Evolutionary conservation across 2,329 filamentous ascomycete genomes (phyloP).

Genomic region (Phaeosphaeriaceae sp.): DNA sequence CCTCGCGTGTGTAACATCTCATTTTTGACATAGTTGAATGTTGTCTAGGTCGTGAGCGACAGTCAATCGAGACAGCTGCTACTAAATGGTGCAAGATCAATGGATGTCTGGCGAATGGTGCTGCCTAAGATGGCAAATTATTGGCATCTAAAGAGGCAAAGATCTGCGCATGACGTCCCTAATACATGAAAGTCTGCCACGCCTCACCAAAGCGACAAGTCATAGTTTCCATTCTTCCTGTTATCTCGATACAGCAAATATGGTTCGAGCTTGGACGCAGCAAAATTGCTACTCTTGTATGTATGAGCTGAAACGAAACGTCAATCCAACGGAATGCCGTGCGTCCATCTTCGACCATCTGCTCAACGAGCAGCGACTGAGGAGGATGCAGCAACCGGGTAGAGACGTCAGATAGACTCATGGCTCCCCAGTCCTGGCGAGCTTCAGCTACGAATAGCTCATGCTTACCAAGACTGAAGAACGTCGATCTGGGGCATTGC

Average conservation of each 20-base stretch:
- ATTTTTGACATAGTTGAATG: neutral
- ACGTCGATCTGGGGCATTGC: conserved; percentile 43
- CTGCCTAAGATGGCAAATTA: conserved; percentile 12
- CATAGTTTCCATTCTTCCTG: neutral
- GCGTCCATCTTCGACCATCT: conserved; percentile 33
- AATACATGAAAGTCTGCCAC: neutral
- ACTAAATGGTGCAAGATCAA: neutral
- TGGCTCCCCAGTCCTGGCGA: conserved; percentile 13
- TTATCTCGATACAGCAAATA: neutral
- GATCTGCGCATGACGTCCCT: conserved; percentile 17
- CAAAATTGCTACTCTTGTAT: conserved; percentile 5
- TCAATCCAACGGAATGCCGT: conserved; percentile 33
- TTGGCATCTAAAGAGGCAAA: neutral
- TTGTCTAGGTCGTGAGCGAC: neutral
- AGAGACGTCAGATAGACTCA: conserved; percentile 45
- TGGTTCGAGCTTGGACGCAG: neutral
- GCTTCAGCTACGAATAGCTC: conserved; percentile 20
- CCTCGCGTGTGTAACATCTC: conserved; percentile 9
- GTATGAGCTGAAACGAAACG: conserved; percentile 47
- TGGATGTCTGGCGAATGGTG: conserved; percentile 5
- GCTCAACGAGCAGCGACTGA: conserved; percentile 20
- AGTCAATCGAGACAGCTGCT: neutral
- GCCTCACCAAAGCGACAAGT: neutral
- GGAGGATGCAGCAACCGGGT: conserved; percentile 33
- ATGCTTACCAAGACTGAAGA: conserved; percentile 8